Percentiles rank a stretch among this genome's conserved stretches.
Conservation (phyloP, 2,329 filamentous ascomycete species). For the Bipolaris bicolor region DNA sequence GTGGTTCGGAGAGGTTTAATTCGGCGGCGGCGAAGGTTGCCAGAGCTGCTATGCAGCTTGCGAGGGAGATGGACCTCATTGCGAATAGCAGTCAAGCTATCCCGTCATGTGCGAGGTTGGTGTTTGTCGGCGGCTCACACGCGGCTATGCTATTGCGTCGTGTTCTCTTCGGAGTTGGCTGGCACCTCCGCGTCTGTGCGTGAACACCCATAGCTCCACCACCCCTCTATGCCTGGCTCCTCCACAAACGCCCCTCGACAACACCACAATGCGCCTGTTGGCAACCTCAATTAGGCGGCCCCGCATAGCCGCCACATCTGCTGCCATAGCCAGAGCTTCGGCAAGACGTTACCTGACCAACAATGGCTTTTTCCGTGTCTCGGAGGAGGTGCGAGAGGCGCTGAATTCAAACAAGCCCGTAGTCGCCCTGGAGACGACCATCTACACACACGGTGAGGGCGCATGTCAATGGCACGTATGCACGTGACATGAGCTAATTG, state of each 20-base stretch:
- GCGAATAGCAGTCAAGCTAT: constrained; percentile 39
- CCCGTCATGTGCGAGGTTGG: constrained; percentile 41
- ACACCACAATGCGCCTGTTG: constrained; percentile 35
- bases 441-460: constrained; percentile 84
- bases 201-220: constrained; percentile 23
- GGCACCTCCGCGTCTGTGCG: constrained; percentile 30
- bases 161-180: constrained; percentile 44
- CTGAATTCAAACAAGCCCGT: constrained; percentile 77
- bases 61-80: constrained; percentile 50
- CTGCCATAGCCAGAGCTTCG: background rate
- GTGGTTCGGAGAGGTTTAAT: constrained; percentile 65
- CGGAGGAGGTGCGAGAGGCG: constrained; percentile 82
- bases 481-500: constrained; percentile 11
- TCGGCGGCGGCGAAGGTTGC: constrained; percentile 64
- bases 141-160: constrained; percentile 43
- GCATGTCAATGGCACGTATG: background rate
- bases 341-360: constrained; percentile 41
- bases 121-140: constrained; percentile 22
- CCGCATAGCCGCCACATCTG: constrained; percentile 12
- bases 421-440: constrained; percentile 92
- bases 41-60: constrained; percentile 61
- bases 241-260: constrained; percentile 8
- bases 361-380: constrained; percentile 69
- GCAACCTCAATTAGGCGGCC: constrained; percentile 26
- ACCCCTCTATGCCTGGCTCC: constrained; percentile 13